Base-by-base conservation (phyloP, 1,284 basidiomycete genomes). In the Ganoderma meredithae region DNA sequence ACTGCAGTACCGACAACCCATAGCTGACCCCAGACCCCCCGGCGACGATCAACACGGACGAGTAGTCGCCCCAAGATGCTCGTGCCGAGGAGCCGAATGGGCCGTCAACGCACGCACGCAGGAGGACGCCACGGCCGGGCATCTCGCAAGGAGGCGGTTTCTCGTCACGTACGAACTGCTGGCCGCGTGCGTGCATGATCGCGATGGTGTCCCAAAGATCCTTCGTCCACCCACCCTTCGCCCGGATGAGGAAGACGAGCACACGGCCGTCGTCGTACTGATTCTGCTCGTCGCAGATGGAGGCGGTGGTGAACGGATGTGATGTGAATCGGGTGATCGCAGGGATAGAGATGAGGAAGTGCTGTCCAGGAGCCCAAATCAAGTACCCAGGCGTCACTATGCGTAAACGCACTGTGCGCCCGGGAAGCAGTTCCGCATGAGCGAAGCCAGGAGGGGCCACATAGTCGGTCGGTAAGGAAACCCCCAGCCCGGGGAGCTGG, bases 1-100 rank as follows among this genome's bases (percentile, higher is more conserved):
- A 89, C 77, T 95, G 90, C 68, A 95, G 81, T 2, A 95, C 83
- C 1, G 90, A 85, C 60, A 93, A 77, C 8, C 91, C 94, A 75
- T 93, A 96, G 71, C 88, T 89, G 44, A 95, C 89, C 3, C 95
- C 95, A 0, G 91, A 92, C 10, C 95, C 95, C 22, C 94, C 95
- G 2, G 90, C 88, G 59, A 95, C 84, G 74, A 96, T 86, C 36
- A 95, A 72, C 2, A 90, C 85, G 0, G 86, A 88, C 33, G 91
- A 87, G 76, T 91, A 85, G 47, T 84, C 81, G 12, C 83, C 85
- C 92, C 93, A 96, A 31, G 82, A 77, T 7, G 88, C 87, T 25
- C 94, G 82, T 6, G 83, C 85, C 0, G 90, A 83, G 22, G 91
- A 93, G n/a, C 95, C 95, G 75, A 91, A 91, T 1, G 95, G 93